Evolutionary conservation across 176 grass and related monocot species (phyloP).

Genomic region (Carex parvula): DNA sequence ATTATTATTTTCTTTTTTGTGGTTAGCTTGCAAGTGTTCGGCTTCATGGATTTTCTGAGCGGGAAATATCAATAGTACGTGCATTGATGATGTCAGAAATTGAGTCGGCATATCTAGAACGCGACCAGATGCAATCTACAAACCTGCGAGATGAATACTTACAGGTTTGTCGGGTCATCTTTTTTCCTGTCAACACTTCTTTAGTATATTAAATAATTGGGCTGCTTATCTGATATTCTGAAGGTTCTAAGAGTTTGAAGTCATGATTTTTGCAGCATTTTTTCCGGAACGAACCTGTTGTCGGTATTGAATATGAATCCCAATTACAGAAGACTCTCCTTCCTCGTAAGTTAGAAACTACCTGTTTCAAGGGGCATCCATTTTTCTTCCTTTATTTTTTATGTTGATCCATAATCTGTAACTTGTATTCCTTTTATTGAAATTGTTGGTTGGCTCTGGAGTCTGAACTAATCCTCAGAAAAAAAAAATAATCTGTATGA

Average conservation of each 20-base stretch:
- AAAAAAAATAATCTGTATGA: background rate
- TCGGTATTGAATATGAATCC: constrained; percentile 95
- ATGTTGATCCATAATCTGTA: background rate
- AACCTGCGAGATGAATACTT: constrained; percentile 82
- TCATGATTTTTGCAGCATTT: constrained; percentile 63
- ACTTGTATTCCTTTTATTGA: constrained; percentile 4
- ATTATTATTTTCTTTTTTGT: background rate
- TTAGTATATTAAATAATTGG: background rate
- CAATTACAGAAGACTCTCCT: constrained; percentile 96
- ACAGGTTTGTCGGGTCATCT: constrained; percentile 52
- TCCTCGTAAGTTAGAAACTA: constrained; percentile 56
- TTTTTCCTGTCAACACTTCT: constrained; percentile 29
- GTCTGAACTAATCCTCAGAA: background rate
- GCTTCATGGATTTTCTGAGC: constrained; percentile 95
- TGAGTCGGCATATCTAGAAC: constrained; percentile 94
- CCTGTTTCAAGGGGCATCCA: constrained; percentile 13
- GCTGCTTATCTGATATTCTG: constrained; percentile 15
- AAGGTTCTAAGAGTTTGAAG: constrained; percentile 19
- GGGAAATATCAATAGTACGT: constrained; percentile 96
- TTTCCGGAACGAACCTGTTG: constrained; percentile 83
- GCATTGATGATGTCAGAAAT: constrained; percentile 99
- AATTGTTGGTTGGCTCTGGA: background rate
- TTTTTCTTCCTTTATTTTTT: constrained; percentile 14
- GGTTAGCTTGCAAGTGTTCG: constrained; percentile 87
- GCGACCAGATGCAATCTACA: constrained; percentile 98